Evolutionary conservation across 768 basidiomycete species (phyloP).

Genomic region (Stropharia rugosoannulata): DNA sequence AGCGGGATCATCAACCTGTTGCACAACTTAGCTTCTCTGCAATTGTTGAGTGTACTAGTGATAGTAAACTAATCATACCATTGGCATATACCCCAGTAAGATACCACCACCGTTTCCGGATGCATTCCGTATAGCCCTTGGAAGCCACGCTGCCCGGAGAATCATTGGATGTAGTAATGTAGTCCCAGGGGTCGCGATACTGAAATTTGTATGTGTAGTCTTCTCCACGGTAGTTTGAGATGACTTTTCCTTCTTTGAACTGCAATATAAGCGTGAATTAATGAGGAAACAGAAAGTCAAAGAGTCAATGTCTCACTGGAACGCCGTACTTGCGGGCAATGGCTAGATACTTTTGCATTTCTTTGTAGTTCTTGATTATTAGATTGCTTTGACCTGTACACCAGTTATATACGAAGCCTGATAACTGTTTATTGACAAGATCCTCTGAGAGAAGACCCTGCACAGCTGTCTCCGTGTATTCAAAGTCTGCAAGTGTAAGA

Average conservation of each 20-base stretch:
- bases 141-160: constrained; percentile 23
- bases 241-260: constrained; percentile 18
- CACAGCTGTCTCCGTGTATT: too few relatives aligned
- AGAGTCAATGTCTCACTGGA: constrained; percentile 8
- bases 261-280: neutral
- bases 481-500: too few relatives aligned
- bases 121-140: constrained; percentile 24
- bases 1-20: constrained; percentile 23
- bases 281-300: neutral
- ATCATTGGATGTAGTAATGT: constrained; percentile 25
- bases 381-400: constrained; percentile 19
- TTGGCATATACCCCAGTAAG: constrained; percentile 26
- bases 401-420: too few relatives aligned
- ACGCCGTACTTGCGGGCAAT: constrained; percentile 20
- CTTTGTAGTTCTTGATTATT: constrained; percentile 18
- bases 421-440: too few relatives aligned
- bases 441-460: too few relatives aligned
- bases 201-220: constrained; percentile 17
- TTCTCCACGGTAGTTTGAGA: constrained; percentile 14
- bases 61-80: too few relatives aligned
- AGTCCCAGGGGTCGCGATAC: constrained; percentile 30
- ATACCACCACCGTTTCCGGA: constrained; percentile 33
- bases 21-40: too few relatives aligned
- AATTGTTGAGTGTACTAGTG: too few relatives aligned
- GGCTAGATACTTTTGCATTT: constrained; percentile 17